Conservation (phyloP, 352 stramenopile genomes). For the Phytophthora colocasiae region DNA sequence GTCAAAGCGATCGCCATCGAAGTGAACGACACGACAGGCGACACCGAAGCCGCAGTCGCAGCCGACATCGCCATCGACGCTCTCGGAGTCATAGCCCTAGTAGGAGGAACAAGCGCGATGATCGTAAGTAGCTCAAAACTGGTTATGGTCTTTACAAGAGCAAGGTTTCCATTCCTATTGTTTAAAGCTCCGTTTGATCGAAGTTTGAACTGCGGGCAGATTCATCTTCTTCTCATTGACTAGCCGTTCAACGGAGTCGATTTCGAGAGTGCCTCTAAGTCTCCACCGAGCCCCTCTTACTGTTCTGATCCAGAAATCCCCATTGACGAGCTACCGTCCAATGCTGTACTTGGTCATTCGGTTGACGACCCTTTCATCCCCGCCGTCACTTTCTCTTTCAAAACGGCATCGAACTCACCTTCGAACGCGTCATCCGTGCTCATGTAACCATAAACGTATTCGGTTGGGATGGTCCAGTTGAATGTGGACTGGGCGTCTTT, state of each 20-base stretch:
- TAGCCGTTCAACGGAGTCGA: too few species aligned
- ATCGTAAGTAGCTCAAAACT: not conserved
- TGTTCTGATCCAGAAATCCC: too few species aligned
- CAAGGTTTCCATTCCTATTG: not conserved
- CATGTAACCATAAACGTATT: not conserved
- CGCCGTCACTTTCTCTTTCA: not conserved
- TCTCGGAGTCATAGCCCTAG: slow-evolving; percentile 25
- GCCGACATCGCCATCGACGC: slow-evolving; percentile 13
- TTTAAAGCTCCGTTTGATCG: too few species aligned
- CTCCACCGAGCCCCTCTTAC: too few species aligned
- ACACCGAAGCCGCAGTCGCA: slow-evolving; percentile 25
- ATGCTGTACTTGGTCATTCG: not conserved
- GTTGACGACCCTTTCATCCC: not conserved
- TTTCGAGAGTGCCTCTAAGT: too few species aligned
- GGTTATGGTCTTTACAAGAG: too few species aligned
- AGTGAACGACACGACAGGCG: slow-evolving; percentile 28
- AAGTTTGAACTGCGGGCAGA: too few species aligned
- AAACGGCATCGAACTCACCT: not conserved
- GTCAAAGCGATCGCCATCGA: slow-evolving; percentile 10
- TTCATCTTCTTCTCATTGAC: too few species aligned
- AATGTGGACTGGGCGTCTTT: not conserved
- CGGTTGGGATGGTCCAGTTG: not conserved
- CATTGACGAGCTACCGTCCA: too few species aligned
- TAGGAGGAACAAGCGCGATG: not conserved
- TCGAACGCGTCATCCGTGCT: not conserved